Base-by-base conservation (phyloP, 352 stramenopile genomes). In the Phytophthora multivora region DNA sequence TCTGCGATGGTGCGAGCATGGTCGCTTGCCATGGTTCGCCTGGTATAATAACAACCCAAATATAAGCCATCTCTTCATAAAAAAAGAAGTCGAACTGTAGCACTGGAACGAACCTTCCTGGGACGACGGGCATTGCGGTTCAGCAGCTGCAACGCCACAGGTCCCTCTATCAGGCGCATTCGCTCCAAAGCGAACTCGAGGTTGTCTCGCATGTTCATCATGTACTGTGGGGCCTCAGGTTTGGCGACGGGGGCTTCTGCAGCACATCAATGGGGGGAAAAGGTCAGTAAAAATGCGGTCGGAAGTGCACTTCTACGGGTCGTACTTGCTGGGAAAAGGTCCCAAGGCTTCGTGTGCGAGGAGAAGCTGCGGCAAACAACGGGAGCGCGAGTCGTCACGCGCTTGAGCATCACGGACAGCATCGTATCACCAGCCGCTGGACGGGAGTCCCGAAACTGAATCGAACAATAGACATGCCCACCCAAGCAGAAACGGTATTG, bases 181-280 rank as follows among this genome's bases (percentile, higher is more conserved):
- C 74, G 77, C 51, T 88, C 79, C 9, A 88, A 52, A 36, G 67
- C 72, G 35, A 86, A 86, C 41, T 86, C 76, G 9, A 88, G 50
- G 45, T 79, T 88, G 42, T 85, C 74, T 41, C 56, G 60, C 69
- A 79, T 80, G 49, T 83, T 80, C 36, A 80, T 79, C 52, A 88
- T 57, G 59, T 88, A 83, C 23, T 66, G 63, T 19, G 74, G 72
- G 9, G 72, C 66, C 26, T 75, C 61, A 11, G 55, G 49, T 18
- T 66, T 61, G 9, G 25, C 30, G 18, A 39, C 50, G 28, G 56
- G 50, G 7, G 36, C 31, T 51, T 63, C 45, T 41, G 51, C 51
- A 71, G 40, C 41, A 60, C 31, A 57, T 50, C 25, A 51, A 70
- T 3, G 9, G 26, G 21, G 13, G 30, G 2, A 38, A 36, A 38